Evolutionary conservation across 2,329 filamentous ascomycete species (phyloP).

Genomic region (Blumeriella jaapii): DNA sequence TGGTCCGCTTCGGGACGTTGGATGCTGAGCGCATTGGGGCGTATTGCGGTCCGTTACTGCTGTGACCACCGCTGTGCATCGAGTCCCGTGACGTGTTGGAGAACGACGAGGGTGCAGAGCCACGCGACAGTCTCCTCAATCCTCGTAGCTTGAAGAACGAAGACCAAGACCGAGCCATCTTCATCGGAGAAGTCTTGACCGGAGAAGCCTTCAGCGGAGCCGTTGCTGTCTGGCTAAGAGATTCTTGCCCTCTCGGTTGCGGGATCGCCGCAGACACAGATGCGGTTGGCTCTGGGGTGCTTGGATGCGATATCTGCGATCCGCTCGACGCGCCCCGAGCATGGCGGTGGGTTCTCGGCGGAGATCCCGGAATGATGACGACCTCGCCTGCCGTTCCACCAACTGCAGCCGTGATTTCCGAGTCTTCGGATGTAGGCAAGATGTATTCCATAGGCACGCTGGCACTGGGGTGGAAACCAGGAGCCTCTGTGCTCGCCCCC

Average conservation of each 20-base stretch:
- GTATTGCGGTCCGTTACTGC: conserved; percentile 18
- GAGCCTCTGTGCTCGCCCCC: conserved; percentile 6
- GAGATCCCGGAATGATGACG: conserved; percentile 34
- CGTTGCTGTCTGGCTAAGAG: no score
- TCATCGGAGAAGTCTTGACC: conserved; percentile 29
- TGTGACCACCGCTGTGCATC: conserved; percentile 41
- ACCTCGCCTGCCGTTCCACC: conserved; percentile 36
- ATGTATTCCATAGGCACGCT: conserved; percentile 20
- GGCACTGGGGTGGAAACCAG: conserved; percentile 13
- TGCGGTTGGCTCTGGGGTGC: conserved; percentile 7
- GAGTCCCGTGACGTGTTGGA: conserved; percentile 87
- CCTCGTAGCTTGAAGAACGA: conserved; percentile 54
- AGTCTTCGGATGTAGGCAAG: conserved; percentile 23
- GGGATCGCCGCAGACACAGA: conserved; percentile 28
- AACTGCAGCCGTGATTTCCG: conserved; percentile 33
- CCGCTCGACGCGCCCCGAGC: conserved; percentile 37
- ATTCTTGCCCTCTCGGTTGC: conserved; percentile 28
- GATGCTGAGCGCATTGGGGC: conserved; percentile 22
- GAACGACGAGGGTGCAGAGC: conserved; percentile 60
- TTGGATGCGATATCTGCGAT: conserved; percentile 39
- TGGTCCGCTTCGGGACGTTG: conserved; percentile 59
- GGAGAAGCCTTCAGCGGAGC: conserved; percentile 1
- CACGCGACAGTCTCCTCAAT: conserved; percentile 41
- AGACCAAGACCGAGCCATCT: conserved; percentile 49
- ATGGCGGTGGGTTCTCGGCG: conserved; percentile 31